Percentiles rank a stretch among this genome's conserved stretches.
Conservation (phyloP, 176 grass and related monocot genomes). For the Avena sativa region DNA sequence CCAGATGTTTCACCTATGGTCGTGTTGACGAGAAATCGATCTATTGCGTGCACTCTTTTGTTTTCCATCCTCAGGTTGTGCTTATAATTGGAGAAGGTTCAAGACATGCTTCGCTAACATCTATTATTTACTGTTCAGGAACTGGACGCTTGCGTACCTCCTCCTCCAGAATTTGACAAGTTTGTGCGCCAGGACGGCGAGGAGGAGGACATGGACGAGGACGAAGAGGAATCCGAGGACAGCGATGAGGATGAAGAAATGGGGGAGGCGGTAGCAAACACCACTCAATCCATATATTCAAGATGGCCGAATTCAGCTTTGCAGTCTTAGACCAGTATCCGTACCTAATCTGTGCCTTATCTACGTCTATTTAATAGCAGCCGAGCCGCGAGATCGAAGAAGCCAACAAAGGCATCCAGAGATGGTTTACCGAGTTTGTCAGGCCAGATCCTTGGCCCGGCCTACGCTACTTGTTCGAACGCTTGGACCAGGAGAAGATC, state of each 20-base stretch:
- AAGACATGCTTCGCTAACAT: neutral
- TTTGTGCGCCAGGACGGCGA: neutral
- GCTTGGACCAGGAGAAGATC: neutral
- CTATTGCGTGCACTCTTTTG: too few relatives aligned
- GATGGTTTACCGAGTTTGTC: neutral
- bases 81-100: neutral
- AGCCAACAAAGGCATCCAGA: neutral
- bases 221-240: neutral
- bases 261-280: neutral
- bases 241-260: neutral
- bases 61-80: too few relatives aligned
- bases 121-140: neutral
- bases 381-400: too few relatives aligned
- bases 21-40: too few relatives aligned
- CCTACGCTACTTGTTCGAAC: neutral
- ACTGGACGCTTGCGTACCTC: neutral
- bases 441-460: neutral
- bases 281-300: neutral
- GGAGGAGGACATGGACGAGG: neutral
- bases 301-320: neutral
- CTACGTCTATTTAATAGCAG: neutral
- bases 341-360: neutral
- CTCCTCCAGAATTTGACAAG: too few relatives aligned
- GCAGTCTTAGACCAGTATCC: neutral
- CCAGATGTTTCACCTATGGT: neutral